Evolutionary conservation across 345 rosid genomes (phyloP).

Genomic region (Salix exigua): DNA sequence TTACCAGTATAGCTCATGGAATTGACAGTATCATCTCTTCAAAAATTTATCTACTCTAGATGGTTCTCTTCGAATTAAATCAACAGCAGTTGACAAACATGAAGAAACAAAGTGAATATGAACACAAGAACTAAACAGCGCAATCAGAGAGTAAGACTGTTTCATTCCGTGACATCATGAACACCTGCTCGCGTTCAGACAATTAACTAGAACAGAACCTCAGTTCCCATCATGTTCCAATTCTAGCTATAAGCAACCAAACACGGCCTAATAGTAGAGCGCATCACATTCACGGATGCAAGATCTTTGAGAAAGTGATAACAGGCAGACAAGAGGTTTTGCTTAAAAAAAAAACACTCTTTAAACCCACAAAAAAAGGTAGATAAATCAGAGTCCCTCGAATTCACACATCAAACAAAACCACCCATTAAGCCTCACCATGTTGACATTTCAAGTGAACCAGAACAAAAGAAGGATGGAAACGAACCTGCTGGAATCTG

Average conservation of each 20-base stretch:
- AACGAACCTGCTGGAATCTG: slow-evolving; percentile 25
- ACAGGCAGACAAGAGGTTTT: slow-evolving; percentile 1
- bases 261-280: slow-evolving; percentile 12
- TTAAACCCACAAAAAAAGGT: slow-evolving; percentile 1
- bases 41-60: background rate
- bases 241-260: slow-evolving; percentile 10
- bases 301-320: slow-evolving; percentile 13
- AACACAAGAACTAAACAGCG: background rate
- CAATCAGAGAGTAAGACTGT: background rate
- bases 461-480: background rate
- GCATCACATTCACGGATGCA: slow-evolving; percentile 15
- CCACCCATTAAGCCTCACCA: background rate
- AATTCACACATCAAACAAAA: background rate
- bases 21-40: background rate
- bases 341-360: background rate
- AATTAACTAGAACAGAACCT: slow-evolving; percentile 8
- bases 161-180: background rate
- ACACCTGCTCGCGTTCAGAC: background rate
- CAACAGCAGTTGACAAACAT: slow-evolving; percentile 1
- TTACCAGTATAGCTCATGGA: background rate
- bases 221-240: slow-evolving; percentile 4
- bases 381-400: background rate
- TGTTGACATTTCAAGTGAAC: background rate
- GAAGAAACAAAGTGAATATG: background rate
- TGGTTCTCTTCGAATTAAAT: background rate